Base-by-base conservation (phyloP, 192 early-diverging fungal genomes). In the Cladochytrium replicatum region DNA sequence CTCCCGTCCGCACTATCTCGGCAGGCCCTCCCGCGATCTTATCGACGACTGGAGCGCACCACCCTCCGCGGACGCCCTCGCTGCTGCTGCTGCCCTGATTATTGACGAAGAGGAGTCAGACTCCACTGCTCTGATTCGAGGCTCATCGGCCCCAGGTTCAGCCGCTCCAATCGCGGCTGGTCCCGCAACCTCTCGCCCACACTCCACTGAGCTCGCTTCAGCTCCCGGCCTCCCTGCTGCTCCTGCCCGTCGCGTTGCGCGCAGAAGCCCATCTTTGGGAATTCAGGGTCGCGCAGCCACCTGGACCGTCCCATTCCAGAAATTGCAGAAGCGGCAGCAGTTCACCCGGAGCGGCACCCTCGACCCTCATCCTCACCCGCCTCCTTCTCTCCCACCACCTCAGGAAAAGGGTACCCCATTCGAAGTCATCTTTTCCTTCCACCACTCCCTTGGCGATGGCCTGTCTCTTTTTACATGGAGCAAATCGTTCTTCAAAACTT, bases 401-500 rank as follows among this genome's bases (percentile, higher is more conserved):
- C n/a, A n/a, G n/a, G n/a, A n/a, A n/a, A n/a, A n/a, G n/a, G n/a
- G n/a, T n/a, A n/a, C n/a, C n/a, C n/a, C 40, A 17, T 73, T 68
- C 39, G 53, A 58, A 5, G 50, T 72, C 44, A 60, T 68, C 23
- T 66, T 68, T 48, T 59, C 68, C 17, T 70, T 74, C 38, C 71
- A 74, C 32, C 71, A 74, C 51, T 70, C 53, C 32, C 41, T 71
- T 17, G 60, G 67, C 1, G 71, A 74, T 48, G 71, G 71, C 5
- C 53, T 74, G 17, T 61, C 61, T 0, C 63, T 66, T 52, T 59
- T 60, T 32, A 58, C 66, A 4, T 68, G 50, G 41, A 60, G 59
- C 21, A 41, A 57, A 1, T 52, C 60, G 17, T 71, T 64, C 41
- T 30, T 64, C 21, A 42, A 52, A 25, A 37, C 38, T n/a, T 45